These are phyloP conservation scores for Cytospora chrysosperma DNA, from an alignment of 2,329 filamentous ascomycete species.

Conservation along the genomic window DNA sequence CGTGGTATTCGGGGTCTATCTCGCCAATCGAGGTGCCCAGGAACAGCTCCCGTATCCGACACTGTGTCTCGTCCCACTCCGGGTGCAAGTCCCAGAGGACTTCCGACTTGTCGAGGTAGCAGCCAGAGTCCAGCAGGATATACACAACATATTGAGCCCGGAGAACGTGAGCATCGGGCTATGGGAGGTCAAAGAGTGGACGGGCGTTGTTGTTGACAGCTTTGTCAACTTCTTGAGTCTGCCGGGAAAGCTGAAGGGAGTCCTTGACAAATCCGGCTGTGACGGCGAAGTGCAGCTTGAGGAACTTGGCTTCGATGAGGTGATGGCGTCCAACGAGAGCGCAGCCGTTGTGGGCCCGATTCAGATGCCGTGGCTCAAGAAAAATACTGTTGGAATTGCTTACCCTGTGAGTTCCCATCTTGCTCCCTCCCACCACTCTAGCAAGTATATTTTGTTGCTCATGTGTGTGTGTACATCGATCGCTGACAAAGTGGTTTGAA, in stretches of 20 bases:
- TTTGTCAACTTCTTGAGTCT: constrained; percentile 80
- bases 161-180: constrained; percentile 61
- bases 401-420: constrained; percentile 34
- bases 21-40: constrained; percentile 69
- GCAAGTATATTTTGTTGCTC: no score
- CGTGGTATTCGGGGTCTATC: constrained; percentile 74
- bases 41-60: constrained; percentile 64
- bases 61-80: constrained; percentile 74
- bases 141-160: constrained; percentile 57
- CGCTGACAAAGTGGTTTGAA: not conserved
- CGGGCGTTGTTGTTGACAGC: constrained; percentile 64
- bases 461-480: not conserved
- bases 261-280: not conserved
- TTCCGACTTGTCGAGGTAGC: constrained; percentile 52
- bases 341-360: not conserved
- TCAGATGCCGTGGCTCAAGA: constrained; percentile 25
- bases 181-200: constrained; percentile 74
- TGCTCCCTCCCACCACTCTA: no score
- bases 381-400: constrained; percentile 31
- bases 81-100: constrained; percentile 42
- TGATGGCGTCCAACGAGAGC: not conserved
- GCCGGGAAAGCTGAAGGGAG: constrained; percentile 32
- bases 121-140: constrained; percentile 62
- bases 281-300: not conserved
- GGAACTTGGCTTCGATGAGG: constrained; percentile 11